Evolutionary conservation across 2,329 filamentous ascomycete genomes (phyloP).

Genomic region (Pyricularia sp.): DNA sequence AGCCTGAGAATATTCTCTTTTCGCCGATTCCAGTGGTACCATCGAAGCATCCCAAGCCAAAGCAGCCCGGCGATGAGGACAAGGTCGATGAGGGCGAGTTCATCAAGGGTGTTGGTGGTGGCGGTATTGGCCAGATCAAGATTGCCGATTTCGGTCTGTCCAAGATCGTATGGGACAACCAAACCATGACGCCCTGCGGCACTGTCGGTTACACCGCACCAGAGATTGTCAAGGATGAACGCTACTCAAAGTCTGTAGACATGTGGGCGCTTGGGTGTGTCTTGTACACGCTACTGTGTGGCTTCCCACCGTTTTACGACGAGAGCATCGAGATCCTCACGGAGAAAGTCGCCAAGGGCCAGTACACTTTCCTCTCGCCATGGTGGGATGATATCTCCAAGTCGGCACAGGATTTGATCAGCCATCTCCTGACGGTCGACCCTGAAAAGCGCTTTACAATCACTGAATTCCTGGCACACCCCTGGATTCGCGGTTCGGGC

Average conservation of each 20-base stretch:
- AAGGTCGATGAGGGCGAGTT: constrained; percentile 97
- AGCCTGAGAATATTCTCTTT: constrained; percentile 95
- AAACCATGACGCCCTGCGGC: constrained; percentile 98
- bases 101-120: constrained; percentile 67
- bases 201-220: constrained; percentile 97
- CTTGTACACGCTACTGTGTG: constrained; percentile 90
- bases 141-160: constrained; percentile 97
- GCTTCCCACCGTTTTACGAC: constrained; percentile 97
- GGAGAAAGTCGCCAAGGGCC: constrained; percentile 92
- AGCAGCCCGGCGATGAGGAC: constrained; percentile 83
- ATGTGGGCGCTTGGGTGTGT: constrained; percentile 99
- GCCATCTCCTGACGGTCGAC: constrained; percentile 87
- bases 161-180: constrained; percentile 96
- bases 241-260: constrained; percentile 96
- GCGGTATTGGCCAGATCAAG: constrained; percentile 91
- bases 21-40: constrained; percentile 77
- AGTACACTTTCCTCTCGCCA: constrained; percentile 94
- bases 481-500: constrained; percentile 71
- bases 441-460: constrained; percentile 94
- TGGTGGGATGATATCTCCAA: constrained; percentile 99
- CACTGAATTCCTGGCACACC: constrained; percentile 83
- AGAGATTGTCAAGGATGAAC: constrained; percentile 97
- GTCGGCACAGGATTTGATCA: constrained; percentile 86
- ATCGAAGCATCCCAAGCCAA: constrained; percentile 70
- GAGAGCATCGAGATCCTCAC: constrained; percentile 96